A percentile compares a stretch with the other conserved stretches of the same genome.
phyloP scores from a whole-genome alignment of 495 filamentous ascomycete species.

The Hypoxylon crocopeplum region DNA sequence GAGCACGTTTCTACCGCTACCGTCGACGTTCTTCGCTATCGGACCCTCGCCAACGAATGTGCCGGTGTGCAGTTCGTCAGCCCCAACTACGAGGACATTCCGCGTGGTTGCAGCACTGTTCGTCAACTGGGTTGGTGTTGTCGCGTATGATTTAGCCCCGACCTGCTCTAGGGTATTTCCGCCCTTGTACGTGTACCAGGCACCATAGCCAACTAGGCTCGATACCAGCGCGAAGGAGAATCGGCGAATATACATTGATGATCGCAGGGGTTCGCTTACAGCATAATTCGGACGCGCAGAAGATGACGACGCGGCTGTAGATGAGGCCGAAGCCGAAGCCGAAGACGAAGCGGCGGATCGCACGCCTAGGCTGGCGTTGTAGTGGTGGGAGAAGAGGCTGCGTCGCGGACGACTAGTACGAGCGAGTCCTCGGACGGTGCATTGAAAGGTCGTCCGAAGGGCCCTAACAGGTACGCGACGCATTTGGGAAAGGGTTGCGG shows the following conservation, averaged over 20 bases:
- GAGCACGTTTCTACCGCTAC: slow-evolving; percentile 78
- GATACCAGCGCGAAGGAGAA: slow-evolving; percentile 52
- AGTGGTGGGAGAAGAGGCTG: slow-evolving; percentile 29
- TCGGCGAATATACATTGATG: slow-evolving; percentile 59
- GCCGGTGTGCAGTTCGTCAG: slow-evolving; percentile 83
- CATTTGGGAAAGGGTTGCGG: slow-evolving; percentile 45
- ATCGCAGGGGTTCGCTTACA: slow-evolving; percentile 49
- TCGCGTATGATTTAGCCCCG: slow-evolving; percentile 39
- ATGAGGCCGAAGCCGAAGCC: slow-evolving; percentile 1
- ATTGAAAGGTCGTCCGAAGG: slow-evolving; percentile 53
- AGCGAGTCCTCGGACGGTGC: slow-evolving; percentile 47
- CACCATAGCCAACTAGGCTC: slow-evolving; percentile 58
- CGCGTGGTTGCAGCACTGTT: slow-evolving; percentile 43
- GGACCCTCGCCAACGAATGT: slow-evolving; percentile 81
- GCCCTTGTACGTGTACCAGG: slow-evolving; percentile 56
- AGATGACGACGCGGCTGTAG: slow-evolving; percentile 14
- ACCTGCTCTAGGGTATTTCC: slow-evolving; percentile 38
- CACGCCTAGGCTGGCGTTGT: slow-evolving; percentile 26
- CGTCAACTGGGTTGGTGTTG: slow-evolving; percentile 38
- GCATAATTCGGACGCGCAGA: slow-evolving; percentile 34
- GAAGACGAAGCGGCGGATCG: slow-evolving; percentile 24
- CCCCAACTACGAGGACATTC: slow-evolving; percentile 75
- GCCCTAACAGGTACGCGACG: slow-evolving; percentile 54
- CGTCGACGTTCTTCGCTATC: slow-evolving; percentile 82
- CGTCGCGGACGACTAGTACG: slow-evolving; percentile 47